These are phyloP conservation scores for Atkinsonella texensis DNA, from an alignment of 2,329 filamentous ascomycete species.

Conservation along the genomic window DNA sequence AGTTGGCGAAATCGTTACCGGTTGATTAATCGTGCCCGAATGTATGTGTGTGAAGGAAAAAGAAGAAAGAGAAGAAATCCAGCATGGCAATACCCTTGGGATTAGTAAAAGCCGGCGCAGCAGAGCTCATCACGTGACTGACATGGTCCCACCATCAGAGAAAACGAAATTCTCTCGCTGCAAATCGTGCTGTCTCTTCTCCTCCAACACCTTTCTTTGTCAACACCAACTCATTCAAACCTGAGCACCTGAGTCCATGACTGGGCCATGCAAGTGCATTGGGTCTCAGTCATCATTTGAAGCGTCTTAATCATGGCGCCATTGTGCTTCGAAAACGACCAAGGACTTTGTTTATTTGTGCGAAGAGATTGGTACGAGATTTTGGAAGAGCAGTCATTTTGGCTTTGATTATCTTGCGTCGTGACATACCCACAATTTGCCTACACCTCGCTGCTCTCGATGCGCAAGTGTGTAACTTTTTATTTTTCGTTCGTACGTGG, in stretches of 20 bases:
- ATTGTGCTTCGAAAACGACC: neutral
- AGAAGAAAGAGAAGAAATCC: constrained; percentile 14
- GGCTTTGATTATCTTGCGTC: neutral
- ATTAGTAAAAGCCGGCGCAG: neutral
- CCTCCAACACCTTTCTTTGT: neutral
- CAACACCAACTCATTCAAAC: neutral
- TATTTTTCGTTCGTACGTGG: constrained; percentile 47
- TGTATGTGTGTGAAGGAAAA: constrained; percentile 36
- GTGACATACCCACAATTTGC: constrained; percentile 40
- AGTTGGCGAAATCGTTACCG: constrained; percentile 37
- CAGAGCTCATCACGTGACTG: neutral
- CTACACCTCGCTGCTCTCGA: constrained; percentile 46
- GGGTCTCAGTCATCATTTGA: neutral
- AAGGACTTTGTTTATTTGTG: no score
- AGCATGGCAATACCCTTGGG: neutral
- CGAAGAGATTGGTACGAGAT: neutral
- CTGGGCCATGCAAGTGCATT: neutral
- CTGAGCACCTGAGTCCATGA: no score
- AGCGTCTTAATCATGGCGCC: constrained; percentile 2
- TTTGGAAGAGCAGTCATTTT: neutral
- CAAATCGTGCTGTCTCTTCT: no score
- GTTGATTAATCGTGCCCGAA: constrained; percentile 49
- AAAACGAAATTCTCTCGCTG: neutral
- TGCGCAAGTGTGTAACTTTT: constrained; percentile 49
- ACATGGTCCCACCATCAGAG: neutral